Evolutionary conservation across 1,284 basidiomycete species (phyloP).

Genomic region (Amylostereum chailletii): DNA sequence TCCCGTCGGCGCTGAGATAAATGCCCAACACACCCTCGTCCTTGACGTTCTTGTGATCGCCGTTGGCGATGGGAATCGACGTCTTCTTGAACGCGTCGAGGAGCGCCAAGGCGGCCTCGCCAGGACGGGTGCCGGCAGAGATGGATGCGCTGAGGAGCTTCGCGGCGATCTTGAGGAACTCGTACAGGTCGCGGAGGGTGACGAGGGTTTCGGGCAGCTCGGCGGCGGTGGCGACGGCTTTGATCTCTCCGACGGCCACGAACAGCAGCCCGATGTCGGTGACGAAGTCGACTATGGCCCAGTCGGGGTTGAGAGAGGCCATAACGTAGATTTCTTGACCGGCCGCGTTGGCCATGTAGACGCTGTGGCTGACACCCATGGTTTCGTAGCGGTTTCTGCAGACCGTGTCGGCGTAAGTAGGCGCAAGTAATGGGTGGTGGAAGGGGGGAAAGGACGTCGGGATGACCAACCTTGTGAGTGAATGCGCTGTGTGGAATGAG

Average conservation of each 20-base stretch:
- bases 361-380: constrained; percentile 1
- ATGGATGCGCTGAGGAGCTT: background rate
- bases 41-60: background rate
- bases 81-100: constrained; percentile 2
- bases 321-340: constrained; percentile 2
- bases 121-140: background rate
- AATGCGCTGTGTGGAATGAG: too few species aligned
- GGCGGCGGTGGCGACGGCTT: background rate
- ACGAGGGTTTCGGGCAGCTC: background rate
- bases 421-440: too few species aligned
- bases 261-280: background rate
- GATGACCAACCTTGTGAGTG: too few species aligned
- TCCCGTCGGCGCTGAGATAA: constrained; percentile 1
- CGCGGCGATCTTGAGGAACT: background rate
- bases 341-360: constrained; percentile 3
- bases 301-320: background rate
- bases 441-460: too few species aligned
- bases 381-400: background rate
- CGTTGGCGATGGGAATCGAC: background rate
- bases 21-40: background rate
- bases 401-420: too few species aligned
- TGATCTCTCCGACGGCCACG: background rate
- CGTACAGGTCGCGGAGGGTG: background rate
- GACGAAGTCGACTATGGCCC: constrained; percentile 2
- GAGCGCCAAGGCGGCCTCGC: background rate